Evolutionary conservation across 176 grass and related monocot genomes (phyloP), one percentile per base, ranked within the genome.

Genomic region (Lolium rigidum): DNA sequence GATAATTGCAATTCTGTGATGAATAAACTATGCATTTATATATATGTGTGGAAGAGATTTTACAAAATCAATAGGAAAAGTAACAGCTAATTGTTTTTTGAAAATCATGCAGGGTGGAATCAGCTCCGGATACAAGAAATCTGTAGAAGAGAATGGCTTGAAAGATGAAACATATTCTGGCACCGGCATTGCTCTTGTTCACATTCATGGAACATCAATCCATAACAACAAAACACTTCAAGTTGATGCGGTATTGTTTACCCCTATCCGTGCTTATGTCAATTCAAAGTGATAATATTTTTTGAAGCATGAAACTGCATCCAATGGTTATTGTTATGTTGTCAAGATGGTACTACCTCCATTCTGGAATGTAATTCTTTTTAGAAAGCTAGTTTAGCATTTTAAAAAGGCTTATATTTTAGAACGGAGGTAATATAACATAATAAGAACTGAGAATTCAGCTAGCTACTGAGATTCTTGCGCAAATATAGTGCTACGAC

Each of bases 181-280:
- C 74, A 89, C 91, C 63, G 79, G 84, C 65, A 82, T 92, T 26
- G 92, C 94, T 75, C 92, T 98, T 47, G 62, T 98, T 94, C 90
- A 67, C 88, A 64, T 98, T 82, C 85, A 92, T 74, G 88, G 86
- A 71, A 92, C 92, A 87, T 88, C 79, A 65, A 48, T 91, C 39
- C 93, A 96, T 86, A 98, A 92, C 82, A 96, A 90, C 47, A 98
- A 95, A 86, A 76, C 82, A 84, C 58, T 95, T 89, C 97, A 98
- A 95, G 94, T 96, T 86, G 90, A 95, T 77, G 54, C 88, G 90
- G 96, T 98, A 98, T 71, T 57, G 64, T 66, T 82, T 46, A 71
- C 46, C 14, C 88, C 17, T 76, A 80, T 24, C 4, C 63, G 41
- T 59, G n/a, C 60, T 70, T 88, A 37, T 49, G 13, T 76, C 52